Base-by-base conservation (phyloP, 225 moss, liverwort and hornwort genomes). In the Sphagnum tenellum region DNA sequence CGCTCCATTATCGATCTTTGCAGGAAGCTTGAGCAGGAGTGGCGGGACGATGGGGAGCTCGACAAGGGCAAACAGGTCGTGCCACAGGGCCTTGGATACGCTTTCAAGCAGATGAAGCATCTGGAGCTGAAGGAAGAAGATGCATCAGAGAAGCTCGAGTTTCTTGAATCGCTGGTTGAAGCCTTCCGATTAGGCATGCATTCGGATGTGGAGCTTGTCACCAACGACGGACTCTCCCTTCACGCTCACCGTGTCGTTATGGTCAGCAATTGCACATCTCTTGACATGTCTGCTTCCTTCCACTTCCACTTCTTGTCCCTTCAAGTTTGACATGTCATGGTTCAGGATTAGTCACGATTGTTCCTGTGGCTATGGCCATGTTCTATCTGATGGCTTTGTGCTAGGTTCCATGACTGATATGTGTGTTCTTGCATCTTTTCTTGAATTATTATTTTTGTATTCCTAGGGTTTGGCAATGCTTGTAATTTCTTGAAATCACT, bases 241-340 rank as follows among this genome's bases (percentile, higher is more conserved):
- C 85, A 89, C 61, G 85, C 91, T 47, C 91, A 94, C 74, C 89
- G 94, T 48, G 91, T 94, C 59, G 87, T 94, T 49, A 94, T 94
- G 91, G 89, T 93, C 46, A 77, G 88, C 52, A 52, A 52, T 5
- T 29, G 29, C 29, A 29, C 29, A 29, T 29, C 29, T 29, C 29
- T 29, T 29, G 29, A 29, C 29, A 29, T 29, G 29, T 29, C 29
- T 29, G 29, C 29, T 29, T 29, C 29, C 29, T 29, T 29, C 29
- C 29, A 29, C 29, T 29, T 29, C 29, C 29, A 29, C 29, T 29
- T 29, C 29, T 29, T 29, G 29, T 29, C 29, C 29, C 29, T 29
- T 29, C 29, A 29, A 29, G 29, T 29, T 29, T 29, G 29, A 29
- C 29, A 29, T 29, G 29, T 29, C 29, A 29, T 29, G 29, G 29